A percentile compares a stretch with the other conserved stretches of the same genome.
phyloP scores from a whole-genome alignment of 352 stramenopile genomes.

The Thalassiosira livingstoniorum region DNA sequence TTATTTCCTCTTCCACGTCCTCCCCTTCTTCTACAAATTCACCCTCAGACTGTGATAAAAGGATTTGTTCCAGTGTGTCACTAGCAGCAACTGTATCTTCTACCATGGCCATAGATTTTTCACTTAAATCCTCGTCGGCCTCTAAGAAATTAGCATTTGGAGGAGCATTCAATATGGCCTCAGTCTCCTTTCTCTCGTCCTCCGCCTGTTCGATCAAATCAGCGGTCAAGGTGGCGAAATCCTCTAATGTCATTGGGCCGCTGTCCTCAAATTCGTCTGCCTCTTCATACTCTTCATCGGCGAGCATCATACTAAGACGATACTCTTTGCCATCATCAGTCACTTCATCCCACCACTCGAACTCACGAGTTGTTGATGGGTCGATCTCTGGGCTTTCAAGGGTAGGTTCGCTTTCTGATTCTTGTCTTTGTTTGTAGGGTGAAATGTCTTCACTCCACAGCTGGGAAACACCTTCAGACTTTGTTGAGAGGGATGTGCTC shows the following conservation, averaged over 20 bases:
- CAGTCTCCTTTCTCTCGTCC: constrained; percentile 81
- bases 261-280: constrained; percentile 31
- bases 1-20: neutral
- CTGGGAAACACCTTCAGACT: constrained; percentile 52
- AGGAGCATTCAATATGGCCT: constrained; percentile 84
- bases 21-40: neutral
- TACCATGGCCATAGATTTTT: constrained; percentile 6
- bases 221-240: constrained; percentile 74
- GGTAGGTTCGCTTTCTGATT: constrained; percentile 12
- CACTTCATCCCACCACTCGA: constrained; percentile 64
- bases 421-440: constrained; percentile 26
- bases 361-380: constrained; percentile 17
- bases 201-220: constrained; percentile 74
- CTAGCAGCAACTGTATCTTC: constrained; percentile 45
- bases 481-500: constrained; percentile 15
- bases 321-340: constrained; percentile 60
- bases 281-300: constrained; percentile 71
- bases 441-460: constrained; percentile 47
- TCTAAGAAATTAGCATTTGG: constrained; percentile 67
- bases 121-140: constrained; percentile 32
- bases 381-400: neutral
- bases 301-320: constrained; percentile 68
- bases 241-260: constrained; percentile 65
- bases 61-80: constrained; percentile 50
- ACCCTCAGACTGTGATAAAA: constrained; percentile 8